Percentiles rank a stretch among this genome's conserved stretches.
Evolutionary conservation across 2,329 filamentous ascomycete species (phyloP).

Genomic region (Diplodia intermedia): DNA sequence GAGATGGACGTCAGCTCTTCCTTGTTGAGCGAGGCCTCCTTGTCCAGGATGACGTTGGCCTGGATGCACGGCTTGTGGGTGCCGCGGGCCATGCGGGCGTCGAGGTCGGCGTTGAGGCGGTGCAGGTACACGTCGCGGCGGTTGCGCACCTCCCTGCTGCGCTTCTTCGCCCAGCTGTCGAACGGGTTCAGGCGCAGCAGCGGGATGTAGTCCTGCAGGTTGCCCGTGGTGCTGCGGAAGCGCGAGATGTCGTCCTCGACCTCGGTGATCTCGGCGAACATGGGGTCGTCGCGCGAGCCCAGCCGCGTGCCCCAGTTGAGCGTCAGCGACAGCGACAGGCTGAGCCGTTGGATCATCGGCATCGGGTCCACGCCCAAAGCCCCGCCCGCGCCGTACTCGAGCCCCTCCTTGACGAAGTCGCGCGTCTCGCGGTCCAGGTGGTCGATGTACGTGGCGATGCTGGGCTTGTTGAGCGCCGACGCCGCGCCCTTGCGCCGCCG

Average conservation of each 20-base stretch:
- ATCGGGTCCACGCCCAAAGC: slow-evolving; percentile 65
- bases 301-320: slow-evolving; percentile 72
- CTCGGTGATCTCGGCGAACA: slow-evolving; percentile 69
- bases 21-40: slow-evolving; percentile 67
- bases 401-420: slow-evolving; percentile 67
- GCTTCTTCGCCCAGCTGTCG: slow-evolving; percentile 27
- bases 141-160: slow-evolving; percentile 64
- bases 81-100: slow-evolving; percentile 66
- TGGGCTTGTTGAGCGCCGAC: slow-evolving; percentile 69
- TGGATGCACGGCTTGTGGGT: slow-evolving; percentile 70
- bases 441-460: slow-evolving; percentile 67
- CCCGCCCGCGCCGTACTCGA: slow-evolving; percentile 64
- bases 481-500: slow-evolving; percentile 69
- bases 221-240: slow-evolving; percentile 66
- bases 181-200: slow-evolving; percentile 67
- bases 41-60: slow-evolving; percentile 69
- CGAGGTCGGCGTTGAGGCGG: slow-evolving; percentile 64
- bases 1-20: slow-evolving; percentile 71
- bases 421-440: slow-evolving; percentile 69
- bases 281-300: slow-evolving; percentile 62
- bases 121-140: slow-evolving; percentile 67
- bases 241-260: slow-evolving; percentile 67
- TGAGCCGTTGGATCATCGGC: slow-evolving; percentile 71
- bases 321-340: slow-evolving; percentile 67
- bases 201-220: slow-evolving; percentile 68